Evolutionary conservation across 805 yeast species (phyloP).

Genomic region (Ogataea salicorniae): DNA sequence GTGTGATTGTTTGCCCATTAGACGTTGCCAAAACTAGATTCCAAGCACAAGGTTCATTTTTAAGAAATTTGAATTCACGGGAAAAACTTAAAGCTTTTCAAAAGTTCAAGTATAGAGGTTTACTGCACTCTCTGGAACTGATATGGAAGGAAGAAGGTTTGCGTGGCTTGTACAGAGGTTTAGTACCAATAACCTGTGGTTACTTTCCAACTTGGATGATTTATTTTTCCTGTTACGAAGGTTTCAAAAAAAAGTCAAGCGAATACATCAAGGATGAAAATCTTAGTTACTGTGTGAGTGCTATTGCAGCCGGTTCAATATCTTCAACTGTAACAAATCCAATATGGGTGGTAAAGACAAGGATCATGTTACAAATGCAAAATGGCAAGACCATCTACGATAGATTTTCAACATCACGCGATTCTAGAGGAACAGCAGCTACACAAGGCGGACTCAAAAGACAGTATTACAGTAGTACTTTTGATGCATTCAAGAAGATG

Average conservation of each 20-base stretch:
- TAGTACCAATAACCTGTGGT: constrained; percentile 88
- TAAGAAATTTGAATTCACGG: constrained; percentile 16
- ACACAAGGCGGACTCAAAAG: constrained; percentile 17
- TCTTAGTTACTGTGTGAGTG: constrained; percentile 47
- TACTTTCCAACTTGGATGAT: constrained; percentile 98
- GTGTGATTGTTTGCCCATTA: constrained; percentile 86
- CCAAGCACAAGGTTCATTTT: constrained; percentile 78
- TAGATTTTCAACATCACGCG: constrained; percentile 20
- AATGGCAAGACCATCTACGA: constrained; percentile 36
- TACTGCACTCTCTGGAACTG: constrained; percentile 55
- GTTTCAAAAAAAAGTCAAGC: constrained; percentile 47
- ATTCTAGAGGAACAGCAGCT: constrained; percentile 14
- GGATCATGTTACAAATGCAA: constrained; percentile 82
- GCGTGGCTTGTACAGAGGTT: constrained; percentile 81
- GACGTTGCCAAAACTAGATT: constrained; percentile 93
- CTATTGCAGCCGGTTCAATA: constrained; percentile 83
- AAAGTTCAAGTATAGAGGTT: constrained; percentile 46
- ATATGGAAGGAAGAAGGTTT: constrained; percentile 76
- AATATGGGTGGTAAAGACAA: constrained; percentile 95
- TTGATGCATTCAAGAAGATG: constrained; percentile 81
- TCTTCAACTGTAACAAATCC: constrained; percentile 88
- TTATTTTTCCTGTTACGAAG: constrained; percentile 85
- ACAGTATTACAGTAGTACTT: constrained; percentile 62
- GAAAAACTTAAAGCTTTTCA: constrained; percentile 13
- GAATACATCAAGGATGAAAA: constrained; percentile 23